These are phyloP conservation scores for Kodamaea jinghongensis DNA, from an alignment of 805 yeast species.

Conservation along the genomic window DNA sequence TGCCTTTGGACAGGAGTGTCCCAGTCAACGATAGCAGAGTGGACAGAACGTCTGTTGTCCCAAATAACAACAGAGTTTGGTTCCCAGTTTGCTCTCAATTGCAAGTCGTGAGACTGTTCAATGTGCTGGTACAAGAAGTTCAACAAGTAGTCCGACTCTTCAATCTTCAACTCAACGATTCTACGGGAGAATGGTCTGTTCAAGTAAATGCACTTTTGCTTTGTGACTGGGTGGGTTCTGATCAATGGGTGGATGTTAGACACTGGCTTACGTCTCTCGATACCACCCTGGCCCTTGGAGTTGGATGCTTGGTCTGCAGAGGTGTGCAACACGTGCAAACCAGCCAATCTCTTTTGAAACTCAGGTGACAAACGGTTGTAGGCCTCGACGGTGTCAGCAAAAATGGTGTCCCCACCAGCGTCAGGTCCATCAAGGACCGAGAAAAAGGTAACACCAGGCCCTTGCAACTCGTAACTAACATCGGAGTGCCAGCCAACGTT, in stretches of 20 bases:
- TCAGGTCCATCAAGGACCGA: slow-evolving; percentile 36
- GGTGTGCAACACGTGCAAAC: slow-evolving; percentile 35
- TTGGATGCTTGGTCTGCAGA: slow-evolving; percentile 31
- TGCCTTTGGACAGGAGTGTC: slow-evolving; percentile 35
- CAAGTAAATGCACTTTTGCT: slow-evolving; percentile 28
- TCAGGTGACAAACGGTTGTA: slow-evolving; percentile 36
- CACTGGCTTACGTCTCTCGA: slow-evolving; percentile 32
- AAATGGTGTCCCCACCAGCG: slow-evolving; percentile 38
- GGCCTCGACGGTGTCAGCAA: slow-evolving; percentile 38
- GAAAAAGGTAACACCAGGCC: slow-evolving; percentile 34
- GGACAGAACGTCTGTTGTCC: slow-evolving; percentile 36
- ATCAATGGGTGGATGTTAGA: slow-evolving; percentile 35
- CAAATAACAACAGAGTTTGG: slow-evolving; percentile 36
- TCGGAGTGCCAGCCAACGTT: slow-evolving; percentile 39
- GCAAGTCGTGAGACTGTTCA: slow-evolving; percentile 34
- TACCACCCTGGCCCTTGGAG: slow-evolving; percentile 29
- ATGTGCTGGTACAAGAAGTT: slow-evolving; percentile 32
- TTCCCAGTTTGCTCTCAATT: slow-evolving; percentile 36
- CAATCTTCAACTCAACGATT: slow-evolving; percentile 34
- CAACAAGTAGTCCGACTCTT: slow-evolving; percentile 31
- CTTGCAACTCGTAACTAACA: slow-evolving; percentile 35
- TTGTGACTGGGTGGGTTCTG: slow-evolving; percentile 35
- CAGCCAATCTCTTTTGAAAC: slow-evolving; percentile 29
- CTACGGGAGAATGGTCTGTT: slow-evolving; percentile 34
- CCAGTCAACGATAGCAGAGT: slow-evolving; percentile 36